Evolutionary conservation across 768 basidiomycete species (phyloP).

Genomic region (Pisolithus microcarpus): DNA sequence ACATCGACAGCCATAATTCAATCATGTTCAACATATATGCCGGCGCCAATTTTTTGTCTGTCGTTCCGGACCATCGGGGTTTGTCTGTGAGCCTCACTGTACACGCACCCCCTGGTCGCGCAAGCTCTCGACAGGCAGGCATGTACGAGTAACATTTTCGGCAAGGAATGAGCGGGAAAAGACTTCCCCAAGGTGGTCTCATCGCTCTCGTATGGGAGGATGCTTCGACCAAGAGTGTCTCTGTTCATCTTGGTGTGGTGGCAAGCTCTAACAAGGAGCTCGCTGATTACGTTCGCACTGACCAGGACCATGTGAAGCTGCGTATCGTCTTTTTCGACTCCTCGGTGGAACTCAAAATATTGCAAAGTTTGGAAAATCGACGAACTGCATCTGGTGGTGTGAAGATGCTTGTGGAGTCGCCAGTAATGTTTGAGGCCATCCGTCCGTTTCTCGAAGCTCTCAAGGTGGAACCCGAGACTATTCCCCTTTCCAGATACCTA

Average conservation of each 20-base stretch:
- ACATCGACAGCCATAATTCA: conserved; percentile 34
- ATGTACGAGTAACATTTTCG: conserved; percentile 47
- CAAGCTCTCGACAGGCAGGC: conserved; percentile 34
- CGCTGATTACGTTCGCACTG: conserved; percentile 33
- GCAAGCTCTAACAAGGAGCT: conserved; percentile 39
- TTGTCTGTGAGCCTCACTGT: conserved; percentile 41
- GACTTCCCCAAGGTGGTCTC: conserved; percentile 55
- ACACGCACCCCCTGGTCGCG: conserved; percentile 50
- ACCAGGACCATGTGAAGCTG: conserved; percentile 32
- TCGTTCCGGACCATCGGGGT: conserved; percentile 46
- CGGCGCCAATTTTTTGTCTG: conserved; percentile 38
- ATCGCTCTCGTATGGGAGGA: conserved; percentile 51
- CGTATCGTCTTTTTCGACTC: conserved; percentile 61
- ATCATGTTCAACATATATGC: conserved; percentile 62
- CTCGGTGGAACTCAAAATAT: conserved; percentile 41
- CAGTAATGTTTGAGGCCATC: conserved; percentile 61
- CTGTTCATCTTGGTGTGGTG: conserved; percentile 51
- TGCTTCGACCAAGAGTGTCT: conserved; percentile 15
- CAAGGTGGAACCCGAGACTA: conserved; percentile 44
- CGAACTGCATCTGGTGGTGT: conserved; percentile 16
- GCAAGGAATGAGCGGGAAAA: conserved; percentile 53
- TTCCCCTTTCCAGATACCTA: conserved; percentile 52
- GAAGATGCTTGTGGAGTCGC: conserved; percentile 49
- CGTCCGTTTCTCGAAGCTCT: conserved; percentile 63
- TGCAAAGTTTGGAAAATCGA: conserved; percentile 30